These are phyloP conservation scores for Nemania serpens DNA, from an alignment of 2,329 filamentous ascomycete genomes.

Conservation along the genomic window DNA sequence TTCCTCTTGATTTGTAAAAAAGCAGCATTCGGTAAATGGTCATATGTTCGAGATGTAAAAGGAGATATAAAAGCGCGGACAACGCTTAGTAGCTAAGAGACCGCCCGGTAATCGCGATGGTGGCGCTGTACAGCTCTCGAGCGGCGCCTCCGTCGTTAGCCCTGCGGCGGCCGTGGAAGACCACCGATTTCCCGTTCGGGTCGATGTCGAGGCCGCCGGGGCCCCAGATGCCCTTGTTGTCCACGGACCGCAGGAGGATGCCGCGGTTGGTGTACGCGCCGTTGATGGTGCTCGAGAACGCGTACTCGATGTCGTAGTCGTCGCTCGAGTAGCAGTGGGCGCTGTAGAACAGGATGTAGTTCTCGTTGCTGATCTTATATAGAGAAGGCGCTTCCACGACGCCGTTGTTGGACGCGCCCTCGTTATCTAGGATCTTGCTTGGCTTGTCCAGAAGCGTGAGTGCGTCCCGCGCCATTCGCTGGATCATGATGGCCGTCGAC, in stretches of 20 bases:
- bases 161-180: slow-evolving; percentile 38
- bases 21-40: too few species aligned
- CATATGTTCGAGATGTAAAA: too few species aligned
- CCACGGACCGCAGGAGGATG: slow-evolving; percentile 38
- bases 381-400: slow-evolving; percentile 40
- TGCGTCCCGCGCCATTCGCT: slow-evolving; percentile 38
- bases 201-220: slow-evolving; percentile 42
- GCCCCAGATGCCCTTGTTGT: slow-evolving; percentile 37
- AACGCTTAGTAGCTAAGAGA: slow-evolving; percentile 19
- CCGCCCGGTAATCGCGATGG: slow-evolving; percentile 33
- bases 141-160: slow-evolving; percentile 28
- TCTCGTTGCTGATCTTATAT: slow-evolving; percentile 36
- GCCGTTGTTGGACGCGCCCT: slow-evolving; percentile 37
- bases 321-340: slow-evolving; percentile 42
- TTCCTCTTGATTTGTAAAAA: too few species aligned
- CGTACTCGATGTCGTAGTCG: slow-evolving; percentile 43
- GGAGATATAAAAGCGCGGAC: not conserved
- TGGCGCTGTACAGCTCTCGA: slow-evolving; percentile 36
- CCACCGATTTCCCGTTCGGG: slow-evolving; percentile 35
- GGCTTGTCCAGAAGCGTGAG: slow-evolving; percentile 34
- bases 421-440: slow-evolving; percentile 39
- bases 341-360: slow-evolving; percentile 41
- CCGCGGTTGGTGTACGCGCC: slow-evolving; percentile 38
- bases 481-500: slow-evolving; percentile 40
- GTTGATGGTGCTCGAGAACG: slow-evolving; percentile 40